Evolutionary conservation across 805 yeast genomes (phyloP), one percentile per base, ranked within the genome.

Genomic region (Saccharomycopsis sp.): DNA sequence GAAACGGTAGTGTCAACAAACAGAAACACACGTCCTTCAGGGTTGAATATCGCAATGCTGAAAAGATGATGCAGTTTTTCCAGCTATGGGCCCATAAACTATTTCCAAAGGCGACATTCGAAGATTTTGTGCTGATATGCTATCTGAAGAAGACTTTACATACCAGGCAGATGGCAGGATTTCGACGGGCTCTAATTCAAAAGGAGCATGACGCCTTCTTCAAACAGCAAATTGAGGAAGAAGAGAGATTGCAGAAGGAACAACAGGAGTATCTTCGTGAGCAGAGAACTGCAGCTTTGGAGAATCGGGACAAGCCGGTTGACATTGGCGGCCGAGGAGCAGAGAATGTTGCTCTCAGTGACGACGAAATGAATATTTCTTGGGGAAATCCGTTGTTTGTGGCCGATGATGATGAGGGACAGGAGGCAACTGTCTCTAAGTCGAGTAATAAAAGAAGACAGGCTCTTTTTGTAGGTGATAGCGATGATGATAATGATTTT

Each of bases 51-150:
- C 72, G 78, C 38, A 84, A 83, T 67, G 67, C 83, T 56, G 69
- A 76, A 8, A 71, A 75, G 38, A 68, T 87, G 3, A 68, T 86
- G 5, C 76, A 77, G 34, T 74, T 79, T 42, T 87, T 86, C 68
- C 90, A 86, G 69, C 65, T 84, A 38, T 87, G 93, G 92, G 90
- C 86, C 0, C 93, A 87, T 68, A 74, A 78, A 22, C 65, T 90
- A 44, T 89, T 79, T 67, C 96, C 97, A 2, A 87, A 86, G 72
- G 89, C 94, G 15, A 84, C 81, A 62, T 88, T 91, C 63, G 74
- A 75, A 53, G 96, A 89, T 68, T 84, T 91, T 65, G 71, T 86
- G 0, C 74, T 76, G 23, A 70, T 86, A 64, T 70, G 84, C 54
- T 85, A 87, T 14, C 70, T 69, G 62, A 69, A 67, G 3, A 71